Conservation (phyloP, 345 rosid species). For the Limnanthes douglasii region DNA sequence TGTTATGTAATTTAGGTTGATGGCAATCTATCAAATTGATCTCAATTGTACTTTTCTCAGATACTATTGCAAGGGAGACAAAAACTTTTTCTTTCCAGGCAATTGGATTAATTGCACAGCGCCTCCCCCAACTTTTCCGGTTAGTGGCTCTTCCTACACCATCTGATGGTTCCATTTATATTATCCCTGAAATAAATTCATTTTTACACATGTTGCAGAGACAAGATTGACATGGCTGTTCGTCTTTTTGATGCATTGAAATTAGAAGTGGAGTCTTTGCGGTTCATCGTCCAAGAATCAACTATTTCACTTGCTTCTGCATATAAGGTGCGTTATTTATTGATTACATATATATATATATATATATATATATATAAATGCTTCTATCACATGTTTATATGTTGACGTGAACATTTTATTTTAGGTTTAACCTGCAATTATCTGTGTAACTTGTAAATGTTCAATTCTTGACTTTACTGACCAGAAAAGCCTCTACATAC, state of each 20-base stretch:
- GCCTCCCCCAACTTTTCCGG: slow-evolving; percentile 92
- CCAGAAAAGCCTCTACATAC: too few species aligned
- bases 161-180: slow-evolving; percentile 9
- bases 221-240: slow-evolving; percentile 79
- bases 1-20: background rate
- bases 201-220: slow-evolving; percentile 27
- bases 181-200: slow-evolving; percentile 4
- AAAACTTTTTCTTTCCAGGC: slow-evolving; percentile 80
- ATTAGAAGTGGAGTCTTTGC: slow-evolving; percentile 56
- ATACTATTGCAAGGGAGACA: slow-evolving; percentile 56
- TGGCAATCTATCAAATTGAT: slow-evolving; percentile 3
- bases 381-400: too few species aligned
- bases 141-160: slow-evolving; percentile 10
- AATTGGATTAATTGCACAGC: slow-evolving; percentile 81
- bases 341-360: too few species aligned
- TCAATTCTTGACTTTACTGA: too few species aligned
- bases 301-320: slow-evolving; percentile 69
- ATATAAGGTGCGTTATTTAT: slow-evolving; percentile 44
- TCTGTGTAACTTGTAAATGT: too few species aligned
- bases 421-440: too few species aligned
- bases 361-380: too few species aligned
- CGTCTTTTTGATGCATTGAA: slow-evolving; percentile 85
- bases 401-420: too few species aligned
- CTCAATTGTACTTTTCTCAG: slow-evolving; percentile 21
- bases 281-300: slow-evolving; percentile 73